Percentiles rank a stretch among this genome's conserved stretches.
These are phyloP conservation scores for Suillus tomentosus DNA, from an alignment of 768 basidiomycete species.

Conservation along the genomic window DNA sequence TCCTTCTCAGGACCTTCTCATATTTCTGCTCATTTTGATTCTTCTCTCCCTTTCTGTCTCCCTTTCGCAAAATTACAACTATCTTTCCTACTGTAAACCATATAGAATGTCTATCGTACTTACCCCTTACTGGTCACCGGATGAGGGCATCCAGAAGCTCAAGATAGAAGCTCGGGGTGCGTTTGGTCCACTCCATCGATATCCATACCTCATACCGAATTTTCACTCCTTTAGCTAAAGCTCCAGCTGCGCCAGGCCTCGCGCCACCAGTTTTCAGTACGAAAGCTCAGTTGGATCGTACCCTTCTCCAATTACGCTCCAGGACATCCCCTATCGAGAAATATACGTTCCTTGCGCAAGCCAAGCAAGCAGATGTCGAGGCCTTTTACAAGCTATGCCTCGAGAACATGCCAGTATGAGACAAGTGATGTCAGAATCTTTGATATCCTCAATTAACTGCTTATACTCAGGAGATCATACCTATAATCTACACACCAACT, in stretches of 20 bases:
- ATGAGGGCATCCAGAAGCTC: constrained; percentile 70
- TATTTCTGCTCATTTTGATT: no score
- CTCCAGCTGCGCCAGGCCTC: constrained; percentile 53
- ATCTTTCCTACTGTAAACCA: background rate
- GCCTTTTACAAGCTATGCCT: constrained; percentile 82
- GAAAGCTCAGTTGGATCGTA: constrained; percentile 55
- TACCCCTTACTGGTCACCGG: constrained; percentile 63
- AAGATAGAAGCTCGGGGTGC: constrained; percentile 59
- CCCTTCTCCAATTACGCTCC: constrained; percentile 69
- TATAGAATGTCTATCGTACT: constrained; percentile 58
- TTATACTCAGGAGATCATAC: constrained; percentile 52
- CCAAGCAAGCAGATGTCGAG: constrained; percentile 70
- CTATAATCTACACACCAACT: constrained; percentile 90
- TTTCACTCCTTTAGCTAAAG: constrained; percentile 36
- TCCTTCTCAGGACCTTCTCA: background rate
- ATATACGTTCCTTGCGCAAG: constrained; percentile 79
- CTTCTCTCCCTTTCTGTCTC: background rate
- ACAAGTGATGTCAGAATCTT: constrained; percentile 13
- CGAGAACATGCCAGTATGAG: constrained; percentile 63
- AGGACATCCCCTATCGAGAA: constrained; percentile 78
- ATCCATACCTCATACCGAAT: constrained; percentile 7
- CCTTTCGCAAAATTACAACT: background rate
- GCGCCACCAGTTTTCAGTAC: constrained; percentile 60
- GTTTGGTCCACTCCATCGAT: constrained; percentile 7
- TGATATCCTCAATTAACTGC: background rate